Conservation (phyloP, 1,284 basidiomycete genomes). For the Earliella scabrosa region DNA sequence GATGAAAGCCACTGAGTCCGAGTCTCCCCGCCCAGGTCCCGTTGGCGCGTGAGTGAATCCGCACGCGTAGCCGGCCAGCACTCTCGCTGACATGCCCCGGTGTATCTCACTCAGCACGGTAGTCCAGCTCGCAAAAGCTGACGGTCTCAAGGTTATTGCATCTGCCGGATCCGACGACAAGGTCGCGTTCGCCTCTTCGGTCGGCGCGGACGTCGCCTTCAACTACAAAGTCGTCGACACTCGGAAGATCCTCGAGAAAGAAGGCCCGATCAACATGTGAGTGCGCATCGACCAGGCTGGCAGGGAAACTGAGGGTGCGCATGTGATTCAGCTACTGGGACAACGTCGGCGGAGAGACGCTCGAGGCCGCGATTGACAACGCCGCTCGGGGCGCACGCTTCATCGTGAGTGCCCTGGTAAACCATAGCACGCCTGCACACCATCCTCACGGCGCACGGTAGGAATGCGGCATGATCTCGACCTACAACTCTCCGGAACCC, state of each 20-base stretch:
- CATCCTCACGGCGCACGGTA: too few species aligned
- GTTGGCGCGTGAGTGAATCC: constrained; percentile 22
- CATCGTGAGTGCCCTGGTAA: constrained; percentile 54
- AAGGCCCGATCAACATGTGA: constrained; percentile 61
- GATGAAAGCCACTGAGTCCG: too few species aligned
- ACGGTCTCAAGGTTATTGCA: constrained; percentile 72
- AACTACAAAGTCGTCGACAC: constrained; percentile 72
- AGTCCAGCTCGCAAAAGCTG: constrained; percentile 65
- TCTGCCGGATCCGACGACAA: constrained; percentile 77
- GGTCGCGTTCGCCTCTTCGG: constrained; percentile 60
- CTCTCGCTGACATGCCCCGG: background rate
- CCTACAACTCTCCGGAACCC: constrained; percentile 31
- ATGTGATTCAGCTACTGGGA: constrained; percentile 46
- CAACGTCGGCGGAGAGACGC: constrained; percentile 69
- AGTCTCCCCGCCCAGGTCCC: constrained; percentile 3
- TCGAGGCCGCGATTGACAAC: constrained; percentile 59
- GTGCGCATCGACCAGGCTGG: background rate
- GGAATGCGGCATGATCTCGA: constrained; percentile 36
- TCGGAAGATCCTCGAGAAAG: constrained; percentile 54
- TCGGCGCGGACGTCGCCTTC: constrained; percentile 74
- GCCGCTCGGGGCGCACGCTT: constrained; percentile 58
- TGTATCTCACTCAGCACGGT: constrained; percentile 38
- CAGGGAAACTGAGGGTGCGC: background rate
- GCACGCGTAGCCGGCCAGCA: background rate
- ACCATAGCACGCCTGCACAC: too few species aligned